Conservation (phyloP, 257 asterid species). For the Nicotiana noctiflora region DNA sequence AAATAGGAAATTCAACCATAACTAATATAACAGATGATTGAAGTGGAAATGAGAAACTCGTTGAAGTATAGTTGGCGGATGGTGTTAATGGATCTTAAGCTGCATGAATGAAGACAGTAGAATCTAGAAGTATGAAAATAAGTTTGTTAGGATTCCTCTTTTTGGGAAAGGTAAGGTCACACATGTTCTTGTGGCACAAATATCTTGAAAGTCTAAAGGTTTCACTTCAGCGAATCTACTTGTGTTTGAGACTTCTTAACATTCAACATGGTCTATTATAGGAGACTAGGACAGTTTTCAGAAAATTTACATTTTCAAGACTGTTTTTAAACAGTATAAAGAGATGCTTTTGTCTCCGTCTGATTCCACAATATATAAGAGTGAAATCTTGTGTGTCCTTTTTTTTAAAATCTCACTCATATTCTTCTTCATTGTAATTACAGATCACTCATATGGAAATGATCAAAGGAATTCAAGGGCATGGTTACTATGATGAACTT, state of each 20-base stretch:
- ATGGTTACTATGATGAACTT: conserved; percentile 89
- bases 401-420: neutral
- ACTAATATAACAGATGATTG: neutral
- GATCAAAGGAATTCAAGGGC: conserved; percentile 96
- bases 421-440: conserved; percentile 2
- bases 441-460: conserved; percentile 97
- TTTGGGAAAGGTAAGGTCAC: neutral
- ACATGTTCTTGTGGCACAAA: neutral
- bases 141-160: neutral
- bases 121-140: neutral
- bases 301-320: no score
- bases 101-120: neutral
- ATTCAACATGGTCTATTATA: neutral
- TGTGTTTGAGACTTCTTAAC: neutral
- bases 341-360: no score
- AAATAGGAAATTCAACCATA: neutral
- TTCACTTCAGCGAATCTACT: neutral
- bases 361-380: no score
- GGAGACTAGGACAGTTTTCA: neutral
- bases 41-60: neutral
- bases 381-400: no score
- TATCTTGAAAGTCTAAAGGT: neutral
- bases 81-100: neutral
- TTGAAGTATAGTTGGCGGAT: neutral
- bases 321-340: no score